These are phyloP conservation scores for Aureobasidium namibiae DNA, from an alignment of 2,329 filamentous ascomycete genomes.

Conservation along the genomic window DNA sequence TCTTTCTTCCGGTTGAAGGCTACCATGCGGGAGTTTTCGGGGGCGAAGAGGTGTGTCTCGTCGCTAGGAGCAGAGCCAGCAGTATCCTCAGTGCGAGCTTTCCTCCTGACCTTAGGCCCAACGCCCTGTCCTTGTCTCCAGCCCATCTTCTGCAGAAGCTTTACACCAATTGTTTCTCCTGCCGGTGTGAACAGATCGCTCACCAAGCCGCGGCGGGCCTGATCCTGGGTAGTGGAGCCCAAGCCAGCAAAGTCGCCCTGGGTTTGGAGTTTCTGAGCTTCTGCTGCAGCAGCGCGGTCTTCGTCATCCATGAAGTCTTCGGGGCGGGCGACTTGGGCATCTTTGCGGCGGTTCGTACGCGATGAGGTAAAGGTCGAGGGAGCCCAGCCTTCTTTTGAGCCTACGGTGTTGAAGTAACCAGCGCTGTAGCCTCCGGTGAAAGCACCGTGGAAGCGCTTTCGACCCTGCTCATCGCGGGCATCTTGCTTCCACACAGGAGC, in stretches of 20 bases:
- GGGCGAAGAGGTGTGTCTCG: conserved; percentile 67
- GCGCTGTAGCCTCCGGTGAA: conserved; percentile 97
- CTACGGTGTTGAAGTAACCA: conserved; percentile 97
- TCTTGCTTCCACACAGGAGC: conserved; percentile 98
- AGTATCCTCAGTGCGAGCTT: conserved; percentile 45
- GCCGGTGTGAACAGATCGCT: conserved; percentile 63
- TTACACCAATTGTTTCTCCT: conserved; percentile 80
- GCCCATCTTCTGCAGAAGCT: conserved; percentile 82
- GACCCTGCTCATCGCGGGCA: conserved; percentile 82
- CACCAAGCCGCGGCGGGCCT: conserved; percentile 45
- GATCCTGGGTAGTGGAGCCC: conserved; percentile 55
- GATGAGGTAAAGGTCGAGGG: conserved; percentile 89
- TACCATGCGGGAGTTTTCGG: conserved; percentile 67
- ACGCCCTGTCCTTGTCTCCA: conserved; percentile 93
- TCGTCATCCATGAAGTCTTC: conserved; percentile 99
- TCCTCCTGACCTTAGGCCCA: conserved; percentile 73
- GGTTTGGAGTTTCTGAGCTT: conserved; percentile 67
- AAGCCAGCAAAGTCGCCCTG: conserved; percentile 66
- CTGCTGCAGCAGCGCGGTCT: conserved; percentile 78
- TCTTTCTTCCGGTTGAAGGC: conserved; percentile 57
- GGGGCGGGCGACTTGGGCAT: conserved; percentile 55
- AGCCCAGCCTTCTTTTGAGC: conserved; percentile 96
- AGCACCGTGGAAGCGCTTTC: conserved; percentile 86
- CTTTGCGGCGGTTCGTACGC: conserved; percentile 65
- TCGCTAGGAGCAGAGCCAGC: conserved; percentile 24